phyloP scores from a whole-genome alignment of 2,329 filamentous ascomycete genomes.

The Cladophialophora psammophila region DNA sequence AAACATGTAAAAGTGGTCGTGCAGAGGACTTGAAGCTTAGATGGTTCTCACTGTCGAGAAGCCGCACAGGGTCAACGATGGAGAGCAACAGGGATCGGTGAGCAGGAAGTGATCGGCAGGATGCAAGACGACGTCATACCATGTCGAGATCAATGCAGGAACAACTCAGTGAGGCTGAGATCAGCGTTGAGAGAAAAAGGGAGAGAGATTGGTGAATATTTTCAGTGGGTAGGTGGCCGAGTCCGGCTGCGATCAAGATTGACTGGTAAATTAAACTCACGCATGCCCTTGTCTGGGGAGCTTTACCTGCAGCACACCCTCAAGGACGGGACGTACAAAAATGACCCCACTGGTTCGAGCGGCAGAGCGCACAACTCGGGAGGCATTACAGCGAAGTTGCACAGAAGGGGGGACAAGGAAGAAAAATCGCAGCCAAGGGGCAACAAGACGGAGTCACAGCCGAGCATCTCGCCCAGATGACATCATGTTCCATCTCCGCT shows the following conservation, averaged over 20 bases:
- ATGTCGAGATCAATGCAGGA: conserved; percentile 31
- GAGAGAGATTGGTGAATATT: neutral
- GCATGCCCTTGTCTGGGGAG: neutral
- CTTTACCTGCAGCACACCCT: neutral
- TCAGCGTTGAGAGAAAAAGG: conserved; percentile 1
- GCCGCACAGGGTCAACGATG: neutral
- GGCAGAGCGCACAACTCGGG: neutral
- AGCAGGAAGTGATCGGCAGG: conserved; percentile 13
- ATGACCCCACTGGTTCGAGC: neutral
- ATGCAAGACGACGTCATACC: conserved; percentile 28
- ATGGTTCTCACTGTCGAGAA: neutral
- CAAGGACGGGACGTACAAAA: neutral
- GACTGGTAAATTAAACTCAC: neutral
- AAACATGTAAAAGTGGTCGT: neutral
- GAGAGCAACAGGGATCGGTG: neutral
- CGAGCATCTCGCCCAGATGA: neutral
- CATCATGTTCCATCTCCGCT: neutral
- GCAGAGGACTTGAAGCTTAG: neutral
- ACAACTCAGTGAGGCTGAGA: conserved; percentile 16
- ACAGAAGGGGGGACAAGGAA: neutral
- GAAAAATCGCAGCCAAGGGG: conserved; percentile 2
- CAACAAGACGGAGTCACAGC: neutral
- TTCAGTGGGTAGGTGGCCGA: neutral
- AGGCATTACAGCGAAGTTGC: neutral
- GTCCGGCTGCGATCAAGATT: neutral